Evolutionary conservation across 495 filamentous ascomycete species (phyloP).

Genomic region (Neurospora sp.): DNA sequence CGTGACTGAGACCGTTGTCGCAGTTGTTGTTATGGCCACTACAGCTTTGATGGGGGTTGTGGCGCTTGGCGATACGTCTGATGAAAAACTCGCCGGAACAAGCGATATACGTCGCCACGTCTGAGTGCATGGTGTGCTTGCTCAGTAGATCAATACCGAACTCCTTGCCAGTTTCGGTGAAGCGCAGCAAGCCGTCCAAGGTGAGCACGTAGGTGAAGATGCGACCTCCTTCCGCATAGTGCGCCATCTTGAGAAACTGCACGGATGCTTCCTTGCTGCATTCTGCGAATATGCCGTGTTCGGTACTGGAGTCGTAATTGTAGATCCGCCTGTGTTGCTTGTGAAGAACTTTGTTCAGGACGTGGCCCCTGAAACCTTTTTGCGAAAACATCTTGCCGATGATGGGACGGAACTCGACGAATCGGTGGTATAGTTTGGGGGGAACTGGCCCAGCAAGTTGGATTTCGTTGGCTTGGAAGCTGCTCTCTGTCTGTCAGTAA

Average conservation of each 20-base stretch:
- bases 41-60: background rate
- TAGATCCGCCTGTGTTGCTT: constrained; percentile 85
- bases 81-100: constrained; percentile 92
- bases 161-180: constrained; percentile 90
- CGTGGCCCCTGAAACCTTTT: constrained; percentile 60
- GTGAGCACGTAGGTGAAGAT: constrained; percentile 91
- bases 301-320: constrained; percentile 67
- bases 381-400: constrained; percentile 81
- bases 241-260: constrained; percentile 77
- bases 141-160: constrained; percentile 85
- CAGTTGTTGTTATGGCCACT: background rate
- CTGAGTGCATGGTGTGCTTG: constrained; percentile 93
- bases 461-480: constrained; percentile 89
- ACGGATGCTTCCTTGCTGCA: constrained; percentile 53
- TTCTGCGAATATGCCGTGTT: constrained; percentile 47
- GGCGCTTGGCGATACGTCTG: constrained; percentile 41
- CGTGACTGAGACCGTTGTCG: constrained; percentile 8
- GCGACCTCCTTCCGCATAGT: constrained; percentile 73
- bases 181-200: constrained; percentile 73
- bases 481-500: constrained; percentile 20
- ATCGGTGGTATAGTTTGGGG: constrained; percentile 70
- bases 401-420: constrained; percentile 85
- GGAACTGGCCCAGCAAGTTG: constrained; percentile 81
- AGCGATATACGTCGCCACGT: constrained; percentile 81
- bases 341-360: constrained; percentile 76